Evolutionary conservation across 495 filamentous ascomycete species (phyloP), one percentile per base, ranked within the genome.

Genomic region (Lindgomyces ingoldianus): DNA sequence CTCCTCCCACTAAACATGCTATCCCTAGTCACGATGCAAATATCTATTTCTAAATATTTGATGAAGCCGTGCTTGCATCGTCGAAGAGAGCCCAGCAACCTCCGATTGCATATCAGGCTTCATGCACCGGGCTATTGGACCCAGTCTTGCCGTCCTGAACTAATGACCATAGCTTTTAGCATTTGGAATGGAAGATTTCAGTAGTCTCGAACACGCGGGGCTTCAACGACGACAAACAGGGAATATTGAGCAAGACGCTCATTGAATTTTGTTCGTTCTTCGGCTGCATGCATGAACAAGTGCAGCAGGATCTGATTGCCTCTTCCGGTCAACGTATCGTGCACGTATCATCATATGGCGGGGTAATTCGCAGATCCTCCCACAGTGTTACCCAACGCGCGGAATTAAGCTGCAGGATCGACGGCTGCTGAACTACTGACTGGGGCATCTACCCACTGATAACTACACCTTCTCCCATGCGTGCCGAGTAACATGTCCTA

Each of bases 81-180:
- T 64, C 74, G 58, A 10, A 96, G 74, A 61, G 87, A 96, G 14
- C 91, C 90, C n/a, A 95, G 75, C 76, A 92, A 97, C 92, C 92
- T 96, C 76, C 97, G 93, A 49, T 84, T 89, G 82, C 85, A 88
- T 67, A 89, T 79, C 46, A 88, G 67, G 63, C 86, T 82, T 65
- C 89, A 89, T 46, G 73, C 75, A 25, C 77, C 80, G 4, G 79
- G 74, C 11, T 72, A 69, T 0, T 88, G 89, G 51, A 65, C 62
- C 91, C 91, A 96, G 39, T 84, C 75, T 76, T 96, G 87, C 1
- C 96, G 77, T 2, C 91, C 90, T 9, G 86, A 71, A 56, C 89
- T 91, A 72, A 84, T 89, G 52, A 96, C 79, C 33, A n/a, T n/a
- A n/a, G n/a, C n/a, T n/a, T n/a, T n/a, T n/a, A n/a, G n/a, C n/a